Conservation (phyloP, 176 grass and related monocot species). For the Typha latifolia region DNA sequence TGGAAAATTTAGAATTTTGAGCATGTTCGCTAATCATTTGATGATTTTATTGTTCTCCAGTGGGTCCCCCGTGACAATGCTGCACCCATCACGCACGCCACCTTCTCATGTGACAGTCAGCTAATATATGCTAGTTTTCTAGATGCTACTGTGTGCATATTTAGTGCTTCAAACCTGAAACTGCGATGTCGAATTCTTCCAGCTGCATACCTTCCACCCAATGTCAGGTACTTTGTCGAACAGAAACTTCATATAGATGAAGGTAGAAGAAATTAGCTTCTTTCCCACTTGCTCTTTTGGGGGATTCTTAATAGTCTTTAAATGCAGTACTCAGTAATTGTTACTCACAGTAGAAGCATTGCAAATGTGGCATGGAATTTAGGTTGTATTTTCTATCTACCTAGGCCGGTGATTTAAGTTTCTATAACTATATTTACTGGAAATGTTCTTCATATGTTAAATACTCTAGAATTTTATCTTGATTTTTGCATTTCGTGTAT, state of each 20-base stretch:
- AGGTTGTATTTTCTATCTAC: no score
- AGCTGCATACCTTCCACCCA: slow-evolving; percentile 66
- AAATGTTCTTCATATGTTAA: no score
- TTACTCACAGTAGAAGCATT: no score
- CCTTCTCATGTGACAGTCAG: slow-evolving; percentile 98
- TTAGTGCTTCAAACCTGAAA: slow-evolving; percentile 73
- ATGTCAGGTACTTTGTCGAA: slow-evolving; percentile 48
- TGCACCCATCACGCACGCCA: slow-evolving; percentile 86
- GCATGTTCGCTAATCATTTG: not conserved
- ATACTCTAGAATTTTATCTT: no score
- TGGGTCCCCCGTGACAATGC: slow-evolving; percentile 76
- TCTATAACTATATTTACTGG: no score
- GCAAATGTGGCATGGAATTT: no score
- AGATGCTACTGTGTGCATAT: slow-evolving; percentile 84
- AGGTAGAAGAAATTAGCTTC: not conserved
- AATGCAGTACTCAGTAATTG: no score
- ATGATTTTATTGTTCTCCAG: slow-evolving; percentile 32
- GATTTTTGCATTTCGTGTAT: no score
- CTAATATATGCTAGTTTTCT: slow-evolving; percentile 85
- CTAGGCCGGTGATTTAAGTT: no score
- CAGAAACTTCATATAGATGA: not conserved
- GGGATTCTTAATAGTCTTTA: not conserved
- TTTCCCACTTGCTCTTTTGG: not conserved
- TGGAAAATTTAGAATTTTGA: not conserved
- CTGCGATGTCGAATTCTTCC: slow-evolving; percentile 85